Evolutionary conservation across 176 grass and related monocot species (phyloP).

Genomic region (Carex pumila): DNA sequence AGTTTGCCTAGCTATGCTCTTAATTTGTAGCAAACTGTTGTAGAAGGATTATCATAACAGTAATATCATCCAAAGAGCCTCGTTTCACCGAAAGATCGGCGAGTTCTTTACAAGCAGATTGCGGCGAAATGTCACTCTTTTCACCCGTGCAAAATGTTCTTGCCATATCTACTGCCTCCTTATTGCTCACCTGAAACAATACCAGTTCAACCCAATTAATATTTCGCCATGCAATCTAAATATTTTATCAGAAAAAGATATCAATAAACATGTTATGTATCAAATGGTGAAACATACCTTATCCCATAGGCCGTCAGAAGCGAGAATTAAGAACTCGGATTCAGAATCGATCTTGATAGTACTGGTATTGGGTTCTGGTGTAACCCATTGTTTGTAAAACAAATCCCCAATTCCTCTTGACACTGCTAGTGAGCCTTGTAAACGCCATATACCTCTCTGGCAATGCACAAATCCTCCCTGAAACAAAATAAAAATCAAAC

Average conservation of each 20-base stretch:
- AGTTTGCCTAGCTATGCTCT: no score
- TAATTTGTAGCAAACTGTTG: neutral
- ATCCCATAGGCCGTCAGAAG: slow-evolving; percentile 84
- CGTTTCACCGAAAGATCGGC: slow-evolving; percentile 16
- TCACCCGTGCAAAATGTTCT: neutral
- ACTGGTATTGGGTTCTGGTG: slow-evolving; percentile 38
- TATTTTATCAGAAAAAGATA: neutral
- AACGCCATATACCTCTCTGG: slow-evolving; percentile 1
- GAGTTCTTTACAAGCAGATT: slow-evolving; percentile 30
- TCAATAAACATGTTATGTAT: neutral
- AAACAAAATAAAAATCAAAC: neutral
- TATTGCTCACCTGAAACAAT: slow-evolving; percentile 16
- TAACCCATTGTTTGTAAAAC: slow-evolving; percentile 17
- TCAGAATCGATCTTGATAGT: slow-evolving; percentile 17
- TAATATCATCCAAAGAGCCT: slow-evolving; percentile 32
- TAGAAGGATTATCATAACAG: slow-evolving; percentile 26
- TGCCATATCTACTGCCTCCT: slow-evolving; percentile 32
- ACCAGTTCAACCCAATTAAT: neutral
- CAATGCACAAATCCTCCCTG: slow-evolving; percentile 18
- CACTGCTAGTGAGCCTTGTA: slow-evolving; percentile 37
- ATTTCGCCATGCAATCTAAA: neutral
- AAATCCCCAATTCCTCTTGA: slow-evolving; percentile 35
- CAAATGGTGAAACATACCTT: slow-evolving; percentile 36
- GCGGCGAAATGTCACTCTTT: neutral
- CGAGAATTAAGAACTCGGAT: slow-evolving; percentile 67